Percentiles rank a stretch among this genome's conserved stretches.
These are phyloP conservation scores for Protea cynaroides DNA, from an alignment of 164 flowering plant species.

Conservation along the genomic window DNA sequence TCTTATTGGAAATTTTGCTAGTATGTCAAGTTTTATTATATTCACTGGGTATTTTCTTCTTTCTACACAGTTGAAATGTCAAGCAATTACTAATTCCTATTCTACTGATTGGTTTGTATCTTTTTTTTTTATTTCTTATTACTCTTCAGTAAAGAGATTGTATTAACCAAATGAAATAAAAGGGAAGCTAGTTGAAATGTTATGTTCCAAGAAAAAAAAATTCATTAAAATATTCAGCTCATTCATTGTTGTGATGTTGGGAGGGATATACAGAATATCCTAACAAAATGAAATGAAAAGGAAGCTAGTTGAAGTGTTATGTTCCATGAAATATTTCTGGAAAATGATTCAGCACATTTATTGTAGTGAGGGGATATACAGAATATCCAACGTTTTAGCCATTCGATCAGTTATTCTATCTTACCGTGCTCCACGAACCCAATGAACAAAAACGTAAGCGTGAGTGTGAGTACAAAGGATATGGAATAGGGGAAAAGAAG, in stretches of 20 bases:
- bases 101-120: neutral
- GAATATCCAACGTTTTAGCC: no score
- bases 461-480: no score
- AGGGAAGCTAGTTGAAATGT: conserved; percentile 1
- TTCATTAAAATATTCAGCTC: no score
- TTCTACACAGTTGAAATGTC: neutral
- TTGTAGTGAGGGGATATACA: neutral
- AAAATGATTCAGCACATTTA: neutral
- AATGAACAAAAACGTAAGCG: no score
- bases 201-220: neutral
- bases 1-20: neutral
- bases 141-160: neutral
- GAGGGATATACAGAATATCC: no score
- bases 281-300: neutral
- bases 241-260: no score
- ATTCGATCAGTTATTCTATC: no score
- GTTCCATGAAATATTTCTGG: neutral
- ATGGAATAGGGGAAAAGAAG: no score
- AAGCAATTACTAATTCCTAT: neutral
- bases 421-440: no score
- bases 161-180: neutral
- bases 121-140: neutral
- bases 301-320: neutral
- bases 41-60: no score
- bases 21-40: no score